Evolutionary conservation across 2,329 filamentous ascomycete species (phyloP).

Genomic region (Xylariaceae sp.): DNA sequence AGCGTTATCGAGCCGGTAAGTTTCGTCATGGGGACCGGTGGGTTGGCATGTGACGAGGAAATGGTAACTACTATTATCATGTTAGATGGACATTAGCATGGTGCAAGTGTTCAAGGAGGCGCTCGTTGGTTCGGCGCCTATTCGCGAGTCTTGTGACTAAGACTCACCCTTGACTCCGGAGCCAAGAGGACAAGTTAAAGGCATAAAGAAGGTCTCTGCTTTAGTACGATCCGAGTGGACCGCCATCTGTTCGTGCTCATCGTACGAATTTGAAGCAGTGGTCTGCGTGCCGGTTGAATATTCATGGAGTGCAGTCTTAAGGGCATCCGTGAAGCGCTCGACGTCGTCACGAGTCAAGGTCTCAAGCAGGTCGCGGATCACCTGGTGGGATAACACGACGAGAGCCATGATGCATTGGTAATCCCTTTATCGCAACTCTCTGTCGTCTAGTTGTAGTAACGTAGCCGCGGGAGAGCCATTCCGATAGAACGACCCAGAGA

Average conservation of each 20-base stretch:
- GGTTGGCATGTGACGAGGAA: conserved; percentile 37
- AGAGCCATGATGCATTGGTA: conserved; percentile 43
- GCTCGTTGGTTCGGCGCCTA: neutral
- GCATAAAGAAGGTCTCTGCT: conserved; percentile 67
- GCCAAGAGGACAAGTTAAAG: conserved; percentile 56
- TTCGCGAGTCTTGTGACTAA: neutral
- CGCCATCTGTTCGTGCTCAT: conserved; percentile 51
- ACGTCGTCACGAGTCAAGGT: conserved; percentile 48
- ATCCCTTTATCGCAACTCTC: neutral
- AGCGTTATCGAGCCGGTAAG: conserved; percentile 66
- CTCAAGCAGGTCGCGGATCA: conserved; percentile 51
- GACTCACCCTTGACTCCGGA: conserved; percentile 62
- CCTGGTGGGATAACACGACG: conserved; percentile 52
- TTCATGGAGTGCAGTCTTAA: conserved; percentile 52
- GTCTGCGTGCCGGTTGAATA: conserved; percentile 53
- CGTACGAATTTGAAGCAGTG: conserved; percentile 39
- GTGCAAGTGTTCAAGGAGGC: neutral
- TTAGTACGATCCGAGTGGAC: conserved; percentile 44
- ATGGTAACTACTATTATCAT: conserved; percentile 54
- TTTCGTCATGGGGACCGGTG: conserved; percentile 34
- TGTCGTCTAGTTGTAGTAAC: neutral
- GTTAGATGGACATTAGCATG: conserved; percentile 3
- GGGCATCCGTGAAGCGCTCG: conserved; percentile 43
- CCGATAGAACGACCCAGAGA: neutral
- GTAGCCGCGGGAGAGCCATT: neutral